These are phyloP conservation scores for Epichloe festucae DNA, from an alignment of 2,329 filamentous ascomycete genomes.

Conservation along the genomic window DNA sequence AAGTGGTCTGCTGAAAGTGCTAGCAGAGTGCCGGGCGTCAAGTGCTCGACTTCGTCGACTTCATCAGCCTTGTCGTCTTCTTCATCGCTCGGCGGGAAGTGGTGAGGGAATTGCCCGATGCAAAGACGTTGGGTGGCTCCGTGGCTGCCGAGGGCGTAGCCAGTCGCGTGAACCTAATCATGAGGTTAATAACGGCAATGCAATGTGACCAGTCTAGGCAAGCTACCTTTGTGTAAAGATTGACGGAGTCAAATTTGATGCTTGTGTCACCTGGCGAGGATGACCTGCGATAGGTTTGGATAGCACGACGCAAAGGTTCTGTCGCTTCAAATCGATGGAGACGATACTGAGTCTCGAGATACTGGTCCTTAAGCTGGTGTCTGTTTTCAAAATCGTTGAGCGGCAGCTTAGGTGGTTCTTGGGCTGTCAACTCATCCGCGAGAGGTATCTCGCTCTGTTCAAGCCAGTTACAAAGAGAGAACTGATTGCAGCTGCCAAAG, in stretches of 20 bases:
- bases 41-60: slow-evolving; percentile 46
- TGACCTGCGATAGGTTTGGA: slow-evolving; percentile 36
- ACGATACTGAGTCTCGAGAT: slow-evolving; percentile 61
- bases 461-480: not conserved
- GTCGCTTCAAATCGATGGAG: slow-evolving; percentile 65
- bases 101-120: slow-evolving; percentile 59
- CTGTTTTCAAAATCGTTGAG: not conserved
- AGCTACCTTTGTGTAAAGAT: slow-evolving; percentile 57
- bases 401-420: slow-evolving; percentile 9
- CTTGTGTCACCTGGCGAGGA: not conserved
- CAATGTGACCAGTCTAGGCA: not conserved
- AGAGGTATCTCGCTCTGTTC: slow-evolving; percentile 13
- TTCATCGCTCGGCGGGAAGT: slow-evolving; percentile 32
- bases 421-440: slow-evolving; percentile 12
- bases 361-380: slow-evolving; percentile 27
- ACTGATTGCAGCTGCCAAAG: not conserved
- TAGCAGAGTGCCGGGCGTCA: slow-evolving; percentile 40
- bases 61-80: slow-evolving; percentile 8
- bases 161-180: slow-evolving; percentile 49
- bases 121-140: slow-evolving; percentile 33
- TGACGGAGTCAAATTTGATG: slow-evolving; percentile 40
- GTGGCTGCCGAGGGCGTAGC: slow-evolving; percentile 47
- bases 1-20: slow-evolving; percentile 51
- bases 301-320: slow-evolving; percentile 53
- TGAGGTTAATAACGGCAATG: not conserved